These are phyloP conservation scores for Schizochytrium sp. DNA, from an alignment of 108 stramenopile genomes.

Conservation along the genomic window DNA sequence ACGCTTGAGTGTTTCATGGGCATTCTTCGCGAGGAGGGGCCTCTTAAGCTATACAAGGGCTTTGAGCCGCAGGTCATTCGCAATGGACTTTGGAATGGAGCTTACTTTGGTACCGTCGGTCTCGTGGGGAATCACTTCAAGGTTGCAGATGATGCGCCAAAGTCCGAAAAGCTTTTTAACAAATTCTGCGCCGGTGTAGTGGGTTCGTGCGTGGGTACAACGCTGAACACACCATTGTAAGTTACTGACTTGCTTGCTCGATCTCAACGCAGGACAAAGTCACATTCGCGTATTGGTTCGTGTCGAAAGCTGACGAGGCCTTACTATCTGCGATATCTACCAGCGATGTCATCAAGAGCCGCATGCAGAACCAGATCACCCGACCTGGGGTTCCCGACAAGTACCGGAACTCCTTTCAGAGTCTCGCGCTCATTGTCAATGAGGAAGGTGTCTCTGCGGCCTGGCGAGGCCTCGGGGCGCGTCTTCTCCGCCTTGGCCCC, in stretches of 20 bases:
- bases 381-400: slow-evolving; percentile 22
- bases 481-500: slow-evolving; percentile 29
- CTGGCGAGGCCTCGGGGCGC: slow-evolving; percentile 38
- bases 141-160: slow-evolving; percentile 19
- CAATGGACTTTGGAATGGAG: slow-evolving; percentile 41
- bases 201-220: slow-evolving; percentile 35
- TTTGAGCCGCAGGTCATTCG: slow-evolving; percentile 36
- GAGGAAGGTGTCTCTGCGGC: slow-evolving; percentile 39
- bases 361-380: slow-evolving; percentile 37
- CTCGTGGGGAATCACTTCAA: slow-evolving; percentile 19
- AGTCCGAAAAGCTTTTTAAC: slow-evolving; percentile 8
- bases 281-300: neutral
- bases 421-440: slow-evolving; percentile 23
- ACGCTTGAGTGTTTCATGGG: slow-evolving; percentile 22
- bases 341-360: slow-evolving; percentile 40
- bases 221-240: slow-evolving; percentile 39
- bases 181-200: slow-evolving; percentile 34
- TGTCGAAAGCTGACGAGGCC: neutral
- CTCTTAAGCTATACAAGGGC: slow-evolving; percentile 37
- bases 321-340: neutral
- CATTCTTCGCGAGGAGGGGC: slow-evolving; percentile 29
- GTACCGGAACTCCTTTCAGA: slow-evolving; percentile 35
- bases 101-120: slow-evolving; percentile 43
- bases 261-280: neutral
- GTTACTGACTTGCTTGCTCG: neutral